phyloP scores from a whole-genome alignment of 371 early-diverging fungal species.

The Circinella minor region DNA sequence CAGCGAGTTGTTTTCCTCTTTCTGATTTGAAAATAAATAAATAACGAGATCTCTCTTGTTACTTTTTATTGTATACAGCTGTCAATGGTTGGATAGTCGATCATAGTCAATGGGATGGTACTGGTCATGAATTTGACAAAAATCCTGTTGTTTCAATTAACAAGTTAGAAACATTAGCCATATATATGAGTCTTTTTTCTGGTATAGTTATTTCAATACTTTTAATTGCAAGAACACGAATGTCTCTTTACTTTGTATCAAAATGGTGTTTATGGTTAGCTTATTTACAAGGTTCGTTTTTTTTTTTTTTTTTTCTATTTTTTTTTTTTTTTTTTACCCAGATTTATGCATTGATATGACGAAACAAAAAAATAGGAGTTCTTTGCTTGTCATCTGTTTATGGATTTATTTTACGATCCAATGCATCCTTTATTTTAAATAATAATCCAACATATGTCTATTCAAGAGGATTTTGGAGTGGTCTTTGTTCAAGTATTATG shows the following conservation, averaged over 20 bases:
- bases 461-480: conserved; percentile 29
- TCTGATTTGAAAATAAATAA: too few species aligned
- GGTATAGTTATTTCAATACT: conserved; percentile 17
- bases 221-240: conserved; percentile 21
- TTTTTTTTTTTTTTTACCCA: not conserved
- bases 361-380: not conserved
- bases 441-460: conserved; percentile 12
- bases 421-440: not conserved
- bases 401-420: not conserved
- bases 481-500: conserved; percentile 15
- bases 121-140: conserved; percentile 21
- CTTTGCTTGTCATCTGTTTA: conserved; percentile 10
- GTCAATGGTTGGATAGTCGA: conserved; percentile 27
- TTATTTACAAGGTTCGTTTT: conserved; percentile 16
- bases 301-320: not conserved
- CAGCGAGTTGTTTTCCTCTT: too few species aligned
- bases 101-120: conserved; percentile 24
- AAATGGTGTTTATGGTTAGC: conserved; percentile 22
- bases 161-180: not conserved
- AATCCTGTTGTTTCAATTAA: conserved; percentile 5
- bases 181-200: conserved; percentile 3
- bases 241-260: conserved; percentile 16
- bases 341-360: not conserved
- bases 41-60: too few species aligned
- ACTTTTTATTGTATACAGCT: conserved; percentile 1